Evolutionary conservation across 495 filamentous ascomycete genomes (phyloP).

Genomic region (Penicillium canescens): DNA sequence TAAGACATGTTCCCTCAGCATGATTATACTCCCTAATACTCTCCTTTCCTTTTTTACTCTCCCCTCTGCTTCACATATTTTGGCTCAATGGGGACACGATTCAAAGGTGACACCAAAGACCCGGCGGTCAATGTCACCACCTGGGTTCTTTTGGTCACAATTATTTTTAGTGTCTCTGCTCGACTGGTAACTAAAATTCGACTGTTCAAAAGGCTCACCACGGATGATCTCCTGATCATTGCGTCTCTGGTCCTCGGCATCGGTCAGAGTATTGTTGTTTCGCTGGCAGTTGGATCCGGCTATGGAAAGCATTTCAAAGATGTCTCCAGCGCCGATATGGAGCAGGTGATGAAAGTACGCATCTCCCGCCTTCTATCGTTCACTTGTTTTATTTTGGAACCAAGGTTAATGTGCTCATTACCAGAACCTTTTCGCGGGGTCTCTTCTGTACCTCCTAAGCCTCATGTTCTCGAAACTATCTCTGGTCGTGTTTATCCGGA

Average conservation of each 20-base stretch:
- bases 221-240: slow-evolving; percentile 19
- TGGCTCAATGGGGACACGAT: slow-evolving; percentile 12
- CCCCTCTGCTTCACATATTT: not conserved
- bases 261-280: slow-evolving; percentile 21
- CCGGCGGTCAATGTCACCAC: slow-evolving; percentile 29
- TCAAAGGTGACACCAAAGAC: not conserved
- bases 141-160: slow-evolving; percentile 23
- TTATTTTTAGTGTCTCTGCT: slow-evolving; percentile 21
- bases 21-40: not conserved
- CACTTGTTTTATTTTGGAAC: not conserved
- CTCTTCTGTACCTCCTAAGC: slow-evolving; percentile 26
- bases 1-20: not conserved
- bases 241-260: slow-evolving; percentile 20
- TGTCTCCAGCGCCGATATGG: slow-evolving; percentile 13
- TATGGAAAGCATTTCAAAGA: slow-evolving; percentile 26
- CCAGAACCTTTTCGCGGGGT: slow-evolving; percentile 25
- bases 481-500: slow-evolving; percentile 24
- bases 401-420: not conserved
- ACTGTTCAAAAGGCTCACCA: slow-evolving; percentile 18
- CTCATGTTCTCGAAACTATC: slow-evolving; percentile 29
- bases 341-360: slow-evolving; percentile 30
- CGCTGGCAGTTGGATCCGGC: slow-evolving; percentile 27
- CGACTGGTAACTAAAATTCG: slow-evolving; percentile 29
- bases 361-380: not conserved
- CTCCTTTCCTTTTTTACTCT: not conserved